These are phyloP conservation scores for Dispira parvispora DNA, from an alignment of 192 early-diverging fungal genomes.

Conservation along the genomic window DNA sequence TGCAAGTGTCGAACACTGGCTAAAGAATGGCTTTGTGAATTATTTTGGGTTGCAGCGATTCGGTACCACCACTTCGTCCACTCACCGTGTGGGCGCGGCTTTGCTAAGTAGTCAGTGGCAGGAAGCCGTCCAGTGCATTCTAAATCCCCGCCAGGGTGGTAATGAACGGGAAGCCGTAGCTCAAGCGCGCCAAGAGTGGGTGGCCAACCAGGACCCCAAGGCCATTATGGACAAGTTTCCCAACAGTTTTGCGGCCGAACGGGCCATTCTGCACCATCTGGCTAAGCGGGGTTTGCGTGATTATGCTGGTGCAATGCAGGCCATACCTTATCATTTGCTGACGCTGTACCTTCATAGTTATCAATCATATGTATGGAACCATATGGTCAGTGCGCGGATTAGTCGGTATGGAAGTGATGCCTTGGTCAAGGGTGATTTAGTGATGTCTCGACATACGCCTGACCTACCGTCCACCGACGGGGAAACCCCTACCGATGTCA, in stretches of 20 bases:
- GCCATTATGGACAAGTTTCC: conserved; percentile 51
- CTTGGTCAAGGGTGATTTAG: conserved; percentile 76
- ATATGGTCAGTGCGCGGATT: conserved; percentile 58
- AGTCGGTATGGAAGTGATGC: conserved; percentile 38
- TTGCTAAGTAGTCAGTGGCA: conserved; percentile 34
- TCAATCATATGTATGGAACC: conserved; percentile 91
- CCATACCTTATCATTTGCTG: conserved; percentile 68
- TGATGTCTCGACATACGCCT: conserved; percentile 12
- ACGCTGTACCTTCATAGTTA: conserved; percentile 94
- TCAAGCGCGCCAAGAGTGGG: conserved; percentile 55
- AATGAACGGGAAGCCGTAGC: conserved; percentile 38
- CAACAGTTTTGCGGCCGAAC: conserved; percentile 46
- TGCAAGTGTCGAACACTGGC: conserved; percentile 31
- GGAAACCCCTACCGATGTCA: conserved; percentile 13
- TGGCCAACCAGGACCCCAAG: conserved; percentile 34
- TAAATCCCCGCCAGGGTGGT: conserved; percentile 55
- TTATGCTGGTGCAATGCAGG: conserved; percentile 41
- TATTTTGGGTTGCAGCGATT: conserved; percentile 99
- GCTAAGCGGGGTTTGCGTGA: conserved; percentile 26
- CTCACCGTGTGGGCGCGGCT: conserved; percentile 62
- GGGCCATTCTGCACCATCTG: conserved; percentile 42
- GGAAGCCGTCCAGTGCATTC: conserved; percentile 32
- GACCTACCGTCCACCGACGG: conserved; percentile 15
- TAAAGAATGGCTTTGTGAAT: conserved; percentile 83
- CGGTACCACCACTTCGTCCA: conserved; percentile 65